Base-by-base conservation (phyloP, 2,329 filamentous ascomycete species). In the Exophiala sideris region DNA sequence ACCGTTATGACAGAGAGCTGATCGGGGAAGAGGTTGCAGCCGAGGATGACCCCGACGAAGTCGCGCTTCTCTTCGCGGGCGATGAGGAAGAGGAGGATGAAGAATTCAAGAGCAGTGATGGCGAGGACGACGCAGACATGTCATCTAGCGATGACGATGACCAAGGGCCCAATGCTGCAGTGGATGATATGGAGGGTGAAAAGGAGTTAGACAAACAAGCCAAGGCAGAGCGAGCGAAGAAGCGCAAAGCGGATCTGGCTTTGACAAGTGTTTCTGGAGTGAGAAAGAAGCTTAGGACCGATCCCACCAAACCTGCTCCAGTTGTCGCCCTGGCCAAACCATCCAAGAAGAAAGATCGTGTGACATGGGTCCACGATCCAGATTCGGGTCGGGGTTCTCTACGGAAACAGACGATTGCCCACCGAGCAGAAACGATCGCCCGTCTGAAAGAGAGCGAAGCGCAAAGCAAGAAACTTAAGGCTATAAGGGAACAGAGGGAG, bases 111-210 rank as follows among this genome's bases (percentile, higher is more conserved):
- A 71, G 63, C 10, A 80, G 79, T 9, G 81, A 81, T 50, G 82
- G 76, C 2, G 89, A 87, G 1, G 92, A 96, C 67, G 85, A 89
- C 62, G 85, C 89, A 44, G 86, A 96, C 76, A 90, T 95, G 65
- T 95, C 89, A 0, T 89, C 85, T 0, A 88, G 89, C 60, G 87
- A 91, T 44, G 89, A 94, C 45, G 89, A 95, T 56, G 86, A 90
- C 54, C 84, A 82, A 70, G 77, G 84, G 48, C 78, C 86, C 1
- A 70, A 70, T 55, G 70, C 68, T 49, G 73, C 68, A 7, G 71
- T 79, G 16, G 83, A 94, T 61, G 89, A 95, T 39, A 70, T 94
- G 3, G 88, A 89, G 52, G 94, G 94, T 33, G 94, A 99, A 73
- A 87, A 86, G 65, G 90, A 95, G 71, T 71, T 99, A 50, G 85